Conservation (phyloP, 345 rosid species). For the Gossypium rotundifolium region DNA sequence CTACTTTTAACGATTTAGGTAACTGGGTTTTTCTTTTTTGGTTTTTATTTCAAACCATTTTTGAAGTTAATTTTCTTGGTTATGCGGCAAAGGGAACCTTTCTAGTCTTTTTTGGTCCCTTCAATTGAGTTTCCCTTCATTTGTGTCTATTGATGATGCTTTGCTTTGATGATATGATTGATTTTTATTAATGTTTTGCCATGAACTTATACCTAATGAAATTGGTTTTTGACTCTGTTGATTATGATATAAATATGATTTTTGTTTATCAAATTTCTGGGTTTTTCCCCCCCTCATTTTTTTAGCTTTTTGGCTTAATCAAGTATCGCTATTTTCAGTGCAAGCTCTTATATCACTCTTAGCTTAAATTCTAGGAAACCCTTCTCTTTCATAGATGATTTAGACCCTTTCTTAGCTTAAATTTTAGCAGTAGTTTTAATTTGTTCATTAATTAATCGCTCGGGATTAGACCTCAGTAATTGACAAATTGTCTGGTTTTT, state of each 20-base stretch:
- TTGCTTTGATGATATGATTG: not conserved
- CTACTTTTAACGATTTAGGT: conserved; percentile 24
- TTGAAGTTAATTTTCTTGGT: not conserved
- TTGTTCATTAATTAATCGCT: not conserved
- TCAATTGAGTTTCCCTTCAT: not conserved
- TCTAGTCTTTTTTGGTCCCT: not conserved
- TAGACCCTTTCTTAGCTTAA: not conserved
- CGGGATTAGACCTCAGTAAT: not conserved
- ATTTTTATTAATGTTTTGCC: not conserved
- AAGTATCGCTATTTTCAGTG: no score
- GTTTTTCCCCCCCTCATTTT: not conserved
- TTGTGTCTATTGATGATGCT: not conserved
- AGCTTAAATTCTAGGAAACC: not conserved
- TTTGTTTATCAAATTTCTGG: not conserved
- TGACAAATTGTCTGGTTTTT: conserved; percentile 2
- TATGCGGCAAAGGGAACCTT: not conserved
- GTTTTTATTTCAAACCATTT: not conserved
- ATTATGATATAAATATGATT: not conserved
- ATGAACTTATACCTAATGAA: not conserved
- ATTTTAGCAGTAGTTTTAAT: not conserved
- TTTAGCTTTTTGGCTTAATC: no score
- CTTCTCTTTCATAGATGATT: not conserved
- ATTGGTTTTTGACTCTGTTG: not conserved
- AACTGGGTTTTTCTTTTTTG: not conserved
- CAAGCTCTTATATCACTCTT: not conserved